These are phyloP conservation scores for Beauveria sp. DNA, from an alignment of 2,329 filamentous ascomycete genomes.

Conservation along the genomic window DNA sequence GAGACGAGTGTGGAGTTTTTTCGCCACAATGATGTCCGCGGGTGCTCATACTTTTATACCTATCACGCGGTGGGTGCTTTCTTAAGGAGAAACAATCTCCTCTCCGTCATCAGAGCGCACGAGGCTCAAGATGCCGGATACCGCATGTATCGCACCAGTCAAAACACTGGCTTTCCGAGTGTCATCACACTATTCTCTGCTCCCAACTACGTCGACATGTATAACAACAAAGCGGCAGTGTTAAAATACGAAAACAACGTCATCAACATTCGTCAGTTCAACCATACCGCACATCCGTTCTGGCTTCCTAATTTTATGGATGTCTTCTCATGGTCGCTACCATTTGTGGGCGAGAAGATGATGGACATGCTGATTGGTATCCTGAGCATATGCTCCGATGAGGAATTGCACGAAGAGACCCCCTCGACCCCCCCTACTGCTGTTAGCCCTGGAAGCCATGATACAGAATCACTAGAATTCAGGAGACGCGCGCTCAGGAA, in stretches of 20 bases:
- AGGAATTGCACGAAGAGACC: conserved; percentile 84
- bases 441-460: conserved; percentile 37
- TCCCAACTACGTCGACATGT: conserved; percentile 96
- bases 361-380: conserved; percentile 99
- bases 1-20: conserved; percentile 98
- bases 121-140: conserved; percentile 99
- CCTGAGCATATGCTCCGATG: conserved; percentile 94
- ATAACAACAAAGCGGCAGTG: conserved; percentile 99
- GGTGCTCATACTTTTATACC: conserved; percentile 98
- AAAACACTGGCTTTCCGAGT: conserved; percentile 95
- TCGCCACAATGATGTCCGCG: conserved; percentile 94
- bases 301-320: conserved; percentile 99
- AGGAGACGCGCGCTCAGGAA: conserved; percentile 98
- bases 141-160: conserved; percentile 97
- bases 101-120: conserved; percentile 95
- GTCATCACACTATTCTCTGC: conserved; percentile 99
- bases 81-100: conserved; percentile 95
- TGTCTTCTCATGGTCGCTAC: conserved; percentile 99
- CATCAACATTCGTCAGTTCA: conserved; percentile 99
- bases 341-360: conserved; percentile 98
- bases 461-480: conserved; percentile 83
- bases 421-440: conserved; percentile 62
- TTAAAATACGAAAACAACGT: conserved; percentile 99
- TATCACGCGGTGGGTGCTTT: conserved; percentile 96
- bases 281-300: conserved; percentile 98